A percentile compares a stretch with the other conserved stretches of the same genome.
phyloP scores from a whole-genome alignment of 2,329 filamentous ascomycete species.

The Fusarium miscanthi region DNA sequence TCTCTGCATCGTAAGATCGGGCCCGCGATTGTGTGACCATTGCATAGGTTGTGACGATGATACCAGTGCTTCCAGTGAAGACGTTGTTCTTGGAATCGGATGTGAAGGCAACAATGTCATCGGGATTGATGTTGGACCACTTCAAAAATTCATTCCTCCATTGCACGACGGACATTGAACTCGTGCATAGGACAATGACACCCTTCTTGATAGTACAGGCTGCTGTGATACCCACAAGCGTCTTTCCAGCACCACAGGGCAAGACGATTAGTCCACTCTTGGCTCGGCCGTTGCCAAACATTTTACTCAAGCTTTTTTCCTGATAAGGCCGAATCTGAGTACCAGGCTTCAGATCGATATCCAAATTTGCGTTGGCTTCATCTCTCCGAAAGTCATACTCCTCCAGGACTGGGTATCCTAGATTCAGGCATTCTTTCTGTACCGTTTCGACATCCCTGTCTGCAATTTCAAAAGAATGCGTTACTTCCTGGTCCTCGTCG shows the following conservation, averaged over 20 bases:
- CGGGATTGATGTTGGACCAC: conserved; percentile 94
- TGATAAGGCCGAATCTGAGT: conserved; percentile 95
- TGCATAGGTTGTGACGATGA: conserved; percentile 97
- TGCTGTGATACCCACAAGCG: conserved; percentile 96
- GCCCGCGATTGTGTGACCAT: conserved; percentile 96
- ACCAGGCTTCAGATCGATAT: conserved; percentile 90
- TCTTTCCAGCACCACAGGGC: conserved; percentile 97
- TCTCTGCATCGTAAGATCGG: conserved; percentile 90
- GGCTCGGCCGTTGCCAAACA: conserved; percentile 98
- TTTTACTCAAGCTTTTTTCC: conserved; percentile 97
- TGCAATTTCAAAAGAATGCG: conserved; percentile 92
- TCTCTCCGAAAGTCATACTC: conserved; percentile 98
- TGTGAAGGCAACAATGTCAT: conserved; percentile 94
- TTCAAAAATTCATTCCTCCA: conserved; percentile 97
- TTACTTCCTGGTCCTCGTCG: conserved; percentile 86
- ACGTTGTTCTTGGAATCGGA: conserved; percentile 85
- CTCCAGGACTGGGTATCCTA: conserved; percentile 89
- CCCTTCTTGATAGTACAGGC: conserved; percentile 98
- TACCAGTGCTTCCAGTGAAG: conserved; percentile 90
- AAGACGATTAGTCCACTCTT: conserved; percentile 98
- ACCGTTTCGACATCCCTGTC: conserved; percentile 86
- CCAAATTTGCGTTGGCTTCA: conserved; percentile 85
- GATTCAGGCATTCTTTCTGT: conserved; percentile 87
- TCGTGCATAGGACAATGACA: conserved; percentile 93
- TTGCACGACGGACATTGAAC: conserved; percentile 96